These are phyloP conservation scores for Platanthera zijinensis DNA, from an alignment of 106 monocot species.

Conservation along the genomic window DNA sequence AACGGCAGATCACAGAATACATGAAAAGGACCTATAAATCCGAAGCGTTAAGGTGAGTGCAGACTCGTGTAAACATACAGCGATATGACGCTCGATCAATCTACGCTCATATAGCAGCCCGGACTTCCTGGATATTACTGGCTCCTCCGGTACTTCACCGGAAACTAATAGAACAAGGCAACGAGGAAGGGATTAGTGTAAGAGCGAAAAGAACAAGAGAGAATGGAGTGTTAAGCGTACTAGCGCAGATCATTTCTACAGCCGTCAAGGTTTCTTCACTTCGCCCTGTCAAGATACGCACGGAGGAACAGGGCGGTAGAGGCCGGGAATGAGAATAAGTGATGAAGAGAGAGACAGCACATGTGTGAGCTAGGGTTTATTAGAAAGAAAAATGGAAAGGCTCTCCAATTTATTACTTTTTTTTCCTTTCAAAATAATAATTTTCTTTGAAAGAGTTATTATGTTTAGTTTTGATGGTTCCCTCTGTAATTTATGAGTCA, in stretches of 20 bases:
- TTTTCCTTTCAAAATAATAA: too few species aligned
- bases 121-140: slow-evolving; percentile 62
- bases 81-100: slow-evolving; percentile 56
- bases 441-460: too few species aligned
- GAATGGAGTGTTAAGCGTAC: slow-evolving; percentile 20
- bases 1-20: background rate
- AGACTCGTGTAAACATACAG: slow-evolving; percentile 21
- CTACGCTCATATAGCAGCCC: slow-evolving; percentile 20
- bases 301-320: background rate
- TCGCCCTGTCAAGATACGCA: background rate
- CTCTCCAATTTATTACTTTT: too few species aligned
- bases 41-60: background rate
- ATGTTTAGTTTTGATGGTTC: too few species aligned
- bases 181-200: background rate
- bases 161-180: slow-evolving; percentile 39
- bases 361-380: slow-evolving; percentile 2
- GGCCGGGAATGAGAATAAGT: background rate
- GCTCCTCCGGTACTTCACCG: slow-evolving; percentile 89
- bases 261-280: background rate
- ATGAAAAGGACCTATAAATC: background rate
- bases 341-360: background rate
- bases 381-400: background rate
- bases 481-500: too few species aligned
- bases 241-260: slow-evolving; percentile 62
- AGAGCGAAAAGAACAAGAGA: background rate